phyloP scores from a whole-genome alignment of 306 rosid genomes.

The Begonia fuchsioides region DNA sequence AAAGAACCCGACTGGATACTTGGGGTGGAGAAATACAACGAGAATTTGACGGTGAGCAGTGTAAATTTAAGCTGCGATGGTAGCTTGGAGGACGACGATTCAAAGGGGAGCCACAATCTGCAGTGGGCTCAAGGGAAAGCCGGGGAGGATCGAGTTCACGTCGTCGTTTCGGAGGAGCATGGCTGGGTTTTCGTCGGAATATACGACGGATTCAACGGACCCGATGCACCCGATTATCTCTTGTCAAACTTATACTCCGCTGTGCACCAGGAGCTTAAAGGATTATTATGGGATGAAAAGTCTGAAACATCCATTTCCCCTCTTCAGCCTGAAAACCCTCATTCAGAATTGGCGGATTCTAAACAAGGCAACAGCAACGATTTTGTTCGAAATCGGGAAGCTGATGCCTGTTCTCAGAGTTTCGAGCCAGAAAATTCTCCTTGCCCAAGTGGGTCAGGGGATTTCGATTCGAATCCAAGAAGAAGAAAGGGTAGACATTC shows the following conservation, averaged over 20 bases:
- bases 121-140: conserved; percentile 99
- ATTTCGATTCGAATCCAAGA: conserved; percentile 18
- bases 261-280: conserved; percentile 78
- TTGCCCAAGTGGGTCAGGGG: conserved; percentile 34
- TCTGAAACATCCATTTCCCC: conserved; percentile 19
- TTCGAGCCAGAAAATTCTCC: conserved; percentile 44
- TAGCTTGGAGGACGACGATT: conserved; percentile 78
- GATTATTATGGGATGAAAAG: conserved; percentile 76
- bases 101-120: conserved; percentile 63
- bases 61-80: conserved; percentile 85
- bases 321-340: conserved; percentile 13
- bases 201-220: conserved; percentile 93
- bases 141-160: conserved; percentile 94
- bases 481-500: conserved; percentile 21
- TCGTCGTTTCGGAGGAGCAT: conserved; percentile 90
- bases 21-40: conserved; percentile 45
- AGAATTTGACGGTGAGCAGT: conserved; percentile 64
- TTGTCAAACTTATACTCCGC: conserved; percentile 53
- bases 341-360: conserved; percentile 19
- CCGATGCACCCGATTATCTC: conserved; percentile 90
- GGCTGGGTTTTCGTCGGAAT: conserved; percentile 99
- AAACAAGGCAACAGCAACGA: conserved; percentile 10
- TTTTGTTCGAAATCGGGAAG: conserved; percentile 15
- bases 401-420: conserved; percentile 44
- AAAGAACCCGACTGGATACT: conserved; percentile 72